A percentile compares a stretch with the other conserved stretches of the same genome.
Conservation (phyloP, 768 basidiomycete species). For the Podaxis sp. region DNA sequence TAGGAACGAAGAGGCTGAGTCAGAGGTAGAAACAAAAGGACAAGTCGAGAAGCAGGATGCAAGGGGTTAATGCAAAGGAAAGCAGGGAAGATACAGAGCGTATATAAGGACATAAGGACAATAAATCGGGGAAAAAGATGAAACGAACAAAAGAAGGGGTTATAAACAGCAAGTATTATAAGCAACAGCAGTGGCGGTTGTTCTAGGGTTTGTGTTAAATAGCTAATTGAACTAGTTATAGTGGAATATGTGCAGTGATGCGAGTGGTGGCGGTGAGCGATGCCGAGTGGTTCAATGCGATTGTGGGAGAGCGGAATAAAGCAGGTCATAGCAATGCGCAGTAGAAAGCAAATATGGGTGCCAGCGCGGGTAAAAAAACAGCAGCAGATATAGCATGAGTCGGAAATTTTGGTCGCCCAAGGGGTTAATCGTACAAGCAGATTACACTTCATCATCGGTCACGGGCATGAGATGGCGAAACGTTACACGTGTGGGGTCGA, state of each 20-base stretch:
- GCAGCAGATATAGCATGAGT: background rate
- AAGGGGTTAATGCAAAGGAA: constrained; percentile 2
- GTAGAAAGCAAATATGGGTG: background rate
- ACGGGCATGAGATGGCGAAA: constrained; percentile 68
- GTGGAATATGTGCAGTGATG: constrained; percentile 6
- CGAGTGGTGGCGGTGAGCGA: constrained; percentile 2
- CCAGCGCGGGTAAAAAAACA: background rate
- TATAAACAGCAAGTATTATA: constrained; percentile 8
- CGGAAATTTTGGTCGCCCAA: constrained; percentile 22
- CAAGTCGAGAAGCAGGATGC: background rate
- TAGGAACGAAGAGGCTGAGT: background rate
- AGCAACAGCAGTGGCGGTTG: constrained; percentile 6
- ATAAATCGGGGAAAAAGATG: constrained; percentile 15
- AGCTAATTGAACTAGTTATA: constrained; percentile 1
- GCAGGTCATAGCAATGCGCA: constrained; percentile 1
- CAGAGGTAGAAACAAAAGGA: background rate
- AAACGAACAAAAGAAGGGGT: constrained; percentile 8
- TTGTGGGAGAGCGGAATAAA: background rate
- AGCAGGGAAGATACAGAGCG: background rate
- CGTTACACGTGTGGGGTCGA: constrained; percentile 47
- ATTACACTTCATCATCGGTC: constrained; percentile 33
- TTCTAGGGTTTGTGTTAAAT: constrained; percentile 1
- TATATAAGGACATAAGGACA: constrained; percentile 5
- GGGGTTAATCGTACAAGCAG: constrained; percentile 32
- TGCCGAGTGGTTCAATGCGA: background rate